A percentile compares a stretch with the other conserved stretches of the same genome.
Evolutionary conservation across 768 basidiomycete genomes (phyloP).

Genomic region (Rhodotorula babjevae): DNA sequence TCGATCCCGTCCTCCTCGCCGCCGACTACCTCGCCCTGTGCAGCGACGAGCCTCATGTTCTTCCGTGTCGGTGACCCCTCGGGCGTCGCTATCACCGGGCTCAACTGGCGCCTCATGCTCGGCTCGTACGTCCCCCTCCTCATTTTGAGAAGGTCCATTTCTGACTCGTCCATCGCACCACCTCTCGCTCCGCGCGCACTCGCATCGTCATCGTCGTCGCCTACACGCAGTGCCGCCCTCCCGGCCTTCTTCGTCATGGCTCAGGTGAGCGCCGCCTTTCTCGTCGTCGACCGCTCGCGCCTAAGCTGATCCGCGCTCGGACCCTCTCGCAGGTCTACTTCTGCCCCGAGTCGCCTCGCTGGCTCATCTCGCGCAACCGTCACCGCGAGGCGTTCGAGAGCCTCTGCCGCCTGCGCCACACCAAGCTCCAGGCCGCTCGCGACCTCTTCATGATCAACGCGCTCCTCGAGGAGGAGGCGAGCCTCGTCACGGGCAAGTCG

Average conservation of each 20-base stretch:
- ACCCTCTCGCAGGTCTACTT: slow-evolving; percentile 51
- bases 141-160: neutral
- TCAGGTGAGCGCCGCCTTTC: no score
- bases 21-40: no score
- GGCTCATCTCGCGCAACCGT: slow-evolving; percentile 41
- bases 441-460: slow-evolving; percentile 51
- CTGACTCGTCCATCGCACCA: no score
- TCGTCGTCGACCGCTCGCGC: no score
- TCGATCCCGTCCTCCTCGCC: neutral
- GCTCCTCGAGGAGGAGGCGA: slow-evolving; percentile 47
- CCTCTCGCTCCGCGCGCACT: no score
- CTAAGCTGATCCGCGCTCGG: no score
- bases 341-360: slow-evolving; percentile 53
- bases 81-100: slow-evolving; percentile 45
- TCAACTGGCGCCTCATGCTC: slow-evolving; percentile 35
- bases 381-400: slow-evolving; percentile 44
- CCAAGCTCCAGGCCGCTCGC: slow-evolving; percentile 50
- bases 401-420: slow-evolving; percentile 46
- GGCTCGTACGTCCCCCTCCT: slow-evolving; percentile 7
- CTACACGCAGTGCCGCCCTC: slow-evolving; percentile 46
- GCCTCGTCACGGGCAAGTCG: slow-evolving; percentile 45
- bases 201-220: no score
- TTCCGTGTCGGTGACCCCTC: slow-evolving; percentile 13
- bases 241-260: slow-evolving; percentile 28
- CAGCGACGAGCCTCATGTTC: slow-evolving; percentile 4